Conservation (phyloP, 2,329 filamentous ascomycete species). For the Fusarium buxicola region DNA sequence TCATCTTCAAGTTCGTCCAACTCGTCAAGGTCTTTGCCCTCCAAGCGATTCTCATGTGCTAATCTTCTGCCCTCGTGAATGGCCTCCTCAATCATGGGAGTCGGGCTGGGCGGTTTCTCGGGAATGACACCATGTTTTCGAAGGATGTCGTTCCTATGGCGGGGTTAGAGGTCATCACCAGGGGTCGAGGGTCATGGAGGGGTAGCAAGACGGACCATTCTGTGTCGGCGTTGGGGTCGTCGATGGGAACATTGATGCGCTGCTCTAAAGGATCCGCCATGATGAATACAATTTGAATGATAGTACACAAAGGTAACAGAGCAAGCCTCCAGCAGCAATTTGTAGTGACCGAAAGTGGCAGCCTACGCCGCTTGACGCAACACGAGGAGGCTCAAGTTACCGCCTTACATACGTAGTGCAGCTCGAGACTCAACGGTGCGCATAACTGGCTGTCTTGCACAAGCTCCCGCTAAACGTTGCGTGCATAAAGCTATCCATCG, state of each 20-base stretch:
- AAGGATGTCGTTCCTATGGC: constrained; percentile 92
- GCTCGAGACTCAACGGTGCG: constrained; percentile 23
- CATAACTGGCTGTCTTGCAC: constrained; percentile 36
- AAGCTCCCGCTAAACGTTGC: constrained; percentile 24
- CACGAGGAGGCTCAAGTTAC: constrained; percentile 18
- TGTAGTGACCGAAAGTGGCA: constrained; percentile 24
- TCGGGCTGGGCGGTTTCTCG: constrained; percentile 96
- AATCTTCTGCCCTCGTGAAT: constrained; percentile 83
- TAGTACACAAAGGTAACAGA: not conserved
- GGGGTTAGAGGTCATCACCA: constrained; percentile 42
- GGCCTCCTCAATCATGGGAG: constrained; percentile 95
- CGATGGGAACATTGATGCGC: constrained; percentile 83
- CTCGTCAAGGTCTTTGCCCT: constrained; percentile 95
- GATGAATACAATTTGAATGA: constrained; percentile 16
- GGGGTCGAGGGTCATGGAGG: constrained; percentile 38
- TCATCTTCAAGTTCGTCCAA: constrained; percentile 93
- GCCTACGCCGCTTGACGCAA: constrained; percentile 30
- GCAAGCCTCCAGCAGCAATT: constrained; percentile 5
- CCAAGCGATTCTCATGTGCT: constrained; percentile 90
- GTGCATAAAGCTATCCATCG: constrained; percentile 37
- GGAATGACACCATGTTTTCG: constrained; percentile 96
- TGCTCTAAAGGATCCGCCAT: constrained; percentile 74
- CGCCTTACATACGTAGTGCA: constrained; percentile 38
- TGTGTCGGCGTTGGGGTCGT: constrained; percentile 96
- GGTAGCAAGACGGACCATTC: constrained; percentile 77